phyloP scores from a whole-genome alignment of 768 basidiomycete genomes.

The Agrocybe praecox region DNA sequence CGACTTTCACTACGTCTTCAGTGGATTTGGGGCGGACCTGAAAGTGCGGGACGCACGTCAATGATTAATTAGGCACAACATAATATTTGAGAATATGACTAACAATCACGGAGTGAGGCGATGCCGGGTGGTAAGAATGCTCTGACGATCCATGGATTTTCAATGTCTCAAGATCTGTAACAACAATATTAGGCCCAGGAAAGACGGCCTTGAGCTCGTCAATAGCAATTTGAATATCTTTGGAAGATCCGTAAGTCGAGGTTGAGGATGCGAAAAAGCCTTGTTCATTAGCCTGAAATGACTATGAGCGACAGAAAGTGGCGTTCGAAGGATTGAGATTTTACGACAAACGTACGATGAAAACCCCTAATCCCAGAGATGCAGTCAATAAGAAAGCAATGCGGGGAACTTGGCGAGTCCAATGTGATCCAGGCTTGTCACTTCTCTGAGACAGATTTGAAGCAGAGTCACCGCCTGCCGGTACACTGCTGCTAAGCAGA shows the following conservation, averaged over 20 bases:
- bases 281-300: neutral
- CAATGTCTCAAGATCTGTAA: conserved; percentile 53
- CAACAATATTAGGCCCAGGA: conserved; percentile 47
- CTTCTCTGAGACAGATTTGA: neutral
- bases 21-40: conserved; percentile 66
- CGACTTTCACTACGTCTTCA: conserved; percentile 79
- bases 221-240: conserved; percentile 46
- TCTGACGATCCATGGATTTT: conserved; percentile 65
- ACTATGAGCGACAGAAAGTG: neutral
- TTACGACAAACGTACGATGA: neutral
- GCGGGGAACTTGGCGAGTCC: neutral
- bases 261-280: neutral
- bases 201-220: conserved; percentile 49
- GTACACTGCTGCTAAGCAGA: neutral
- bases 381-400: neutral
- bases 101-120: conserved; percentile 57
- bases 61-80: neutral
- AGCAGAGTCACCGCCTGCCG: neutral
- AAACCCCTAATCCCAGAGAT: neutral
- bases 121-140: conserved; percentile 66
- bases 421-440: neutral
- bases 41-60: conserved; percentile 21
- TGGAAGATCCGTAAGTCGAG: neutral
- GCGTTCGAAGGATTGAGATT: neutral
- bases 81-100: conserved; percentile 9